Base-by-base conservation (phyloP, 1,284 basidiomycete genomes). In the Puccinia triticina region DNA sequence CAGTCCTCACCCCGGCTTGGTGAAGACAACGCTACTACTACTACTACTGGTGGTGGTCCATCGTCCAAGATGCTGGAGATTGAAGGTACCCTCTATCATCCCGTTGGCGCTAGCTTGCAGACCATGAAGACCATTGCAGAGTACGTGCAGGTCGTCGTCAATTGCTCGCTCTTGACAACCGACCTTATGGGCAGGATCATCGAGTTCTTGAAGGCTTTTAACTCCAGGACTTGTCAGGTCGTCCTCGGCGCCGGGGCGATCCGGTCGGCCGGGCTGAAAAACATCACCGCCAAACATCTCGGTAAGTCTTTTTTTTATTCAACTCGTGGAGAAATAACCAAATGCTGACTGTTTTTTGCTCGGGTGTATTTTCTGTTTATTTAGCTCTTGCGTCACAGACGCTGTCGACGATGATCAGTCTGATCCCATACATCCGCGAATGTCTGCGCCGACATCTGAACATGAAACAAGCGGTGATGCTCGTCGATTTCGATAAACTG, bases 191-290 rank as follows among this genome's bases (percentile, higher is more conserved):
- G 92, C 82, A 91, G 94, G 59, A 90, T 96, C 21, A 94, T 99
- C 85, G 97, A 99, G 87, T 96, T 97, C 86, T 89, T 99, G 84
- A 98, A 97, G 88, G 89, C 94, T 46, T 99, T 98, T 90, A 99
- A 99, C 87, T 99, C 97, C 61, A 90, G 96, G 84, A 98, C 95
- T 0, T 99, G 97, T 88, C 96, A 99, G 87, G 96, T 99, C 61
- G 96, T 99, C 0, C 90, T 99, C 1, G 96, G 96, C 8, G 96
- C 97, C 0, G 96, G 96, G 10, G 96, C 97, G 12, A 98, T 99
- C 95, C 91, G 96, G 59, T 96, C 94, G 18, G 96, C 96, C 1
- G 96, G 96, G 10, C 88, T 99, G 84, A 98, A 95, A 88, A 98
- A 98, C 87, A 99, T 99, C 86, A 98, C 96, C 0, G 96, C 97